Conservation (phyloP, 1,139 yeast genomes). For the Suhomyces taliae region DNA sequence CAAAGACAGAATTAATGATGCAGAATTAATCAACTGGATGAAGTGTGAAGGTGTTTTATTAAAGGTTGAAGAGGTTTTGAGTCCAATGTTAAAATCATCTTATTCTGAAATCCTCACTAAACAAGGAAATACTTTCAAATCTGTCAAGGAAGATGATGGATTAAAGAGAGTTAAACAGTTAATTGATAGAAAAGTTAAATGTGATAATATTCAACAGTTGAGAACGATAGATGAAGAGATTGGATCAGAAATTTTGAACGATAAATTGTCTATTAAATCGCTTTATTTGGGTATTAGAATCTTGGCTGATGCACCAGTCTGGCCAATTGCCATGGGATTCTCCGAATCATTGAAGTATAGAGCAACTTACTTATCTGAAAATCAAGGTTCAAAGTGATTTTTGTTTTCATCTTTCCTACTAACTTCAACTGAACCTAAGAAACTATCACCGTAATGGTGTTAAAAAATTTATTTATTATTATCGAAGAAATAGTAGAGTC, state of each 20-base stretch:
- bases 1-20: slow-evolving; percentile 18
- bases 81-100: slow-evolving; percentile 31
- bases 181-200: slow-evolving; percentile 19
- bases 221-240: slow-evolving; percentile 3
- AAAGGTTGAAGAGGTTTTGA: slow-evolving; percentile 55
- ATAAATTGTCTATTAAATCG: slow-evolving; percentile 55
- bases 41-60: slow-evolving; percentile 51
- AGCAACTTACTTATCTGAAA: slow-evolving; percentile 37
- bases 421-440: too few relatives aligned
- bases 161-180: slow-evolving; percentile 24
- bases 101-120: slow-evolving; percentile 57
- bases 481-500: slow-evolving; percentile 1
- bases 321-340: slow-evolving; percentile 76
- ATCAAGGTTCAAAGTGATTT: not conserved
- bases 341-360: slow-evolving; percentile 74
- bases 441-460: too few relatives aligned
- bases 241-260: slow-evolving; percentile 24
- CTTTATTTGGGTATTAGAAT: slow-evolving; percentile 69
- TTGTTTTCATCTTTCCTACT: not conserved
- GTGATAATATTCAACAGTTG: not conserved
- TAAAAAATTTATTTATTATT: too few relatives aligned
- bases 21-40: slow-evolving; percentile 45
- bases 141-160: slow-evolving; percentile 23
- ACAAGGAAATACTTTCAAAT: slow-evolving; percentile 54
- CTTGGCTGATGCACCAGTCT: slow-evolving; percentile 77